Conservation (phyloP, 345 rosid genomes). For the Pugionium dolabratum region DNA sequence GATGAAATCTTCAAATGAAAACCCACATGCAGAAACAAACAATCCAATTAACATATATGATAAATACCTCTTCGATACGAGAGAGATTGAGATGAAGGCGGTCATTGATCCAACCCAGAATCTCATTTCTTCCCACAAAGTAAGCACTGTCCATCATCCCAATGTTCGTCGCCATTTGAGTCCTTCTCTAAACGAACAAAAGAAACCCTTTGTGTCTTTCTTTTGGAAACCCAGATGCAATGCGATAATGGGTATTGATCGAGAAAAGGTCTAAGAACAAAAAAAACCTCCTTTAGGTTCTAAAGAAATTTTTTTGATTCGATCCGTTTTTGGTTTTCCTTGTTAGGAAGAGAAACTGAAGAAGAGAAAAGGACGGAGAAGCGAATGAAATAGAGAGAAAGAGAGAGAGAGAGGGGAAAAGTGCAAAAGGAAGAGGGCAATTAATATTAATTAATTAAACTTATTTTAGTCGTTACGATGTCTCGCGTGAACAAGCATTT, state of each 20-base stretch:
- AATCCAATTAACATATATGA: too few species aligned
- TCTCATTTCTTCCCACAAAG: constrained; percentile 95
- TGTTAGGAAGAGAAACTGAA: constrained; percentile 41
- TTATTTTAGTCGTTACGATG: constrained; percentile 35
- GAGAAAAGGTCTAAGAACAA: not conserved
- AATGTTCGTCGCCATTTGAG: constrained; percentile 73
- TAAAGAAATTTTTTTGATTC: constrained; percentile 20
- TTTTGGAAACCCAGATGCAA: constrained; percentile 34
- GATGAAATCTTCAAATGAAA: constrained; percentile 2
- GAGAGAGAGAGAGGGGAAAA: not conserved
- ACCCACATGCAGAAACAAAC: constrained; percentile 25
- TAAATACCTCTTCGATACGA: constrained; percentile 81
- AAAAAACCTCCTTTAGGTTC: not conserved
- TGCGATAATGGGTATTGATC: constrained; percentile 24
- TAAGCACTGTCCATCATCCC: constrained; percentile 99
- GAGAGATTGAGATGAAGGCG: constrained; percentile 87
- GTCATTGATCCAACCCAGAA: constrained; percentile 87
- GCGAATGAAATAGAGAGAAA: constrained; percentile 16
- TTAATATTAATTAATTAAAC: constrained; percentile 9
- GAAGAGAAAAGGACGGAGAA: constrained; percentile 41
- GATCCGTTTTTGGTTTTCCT: constrained; percentile 44
- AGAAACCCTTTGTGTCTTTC: not conserved
- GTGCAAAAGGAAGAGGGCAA: not conserved
- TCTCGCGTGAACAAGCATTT: constrained; percentile 23
- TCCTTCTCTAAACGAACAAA: not conserved